A percentile compares a stretch with the other conserved stretches of the same genome.
These are phyloP conservation scores for Metschnikowia anglica DNA, from an alignment of 805 yeast genomes.

Conservation along the genomic window DNA sequence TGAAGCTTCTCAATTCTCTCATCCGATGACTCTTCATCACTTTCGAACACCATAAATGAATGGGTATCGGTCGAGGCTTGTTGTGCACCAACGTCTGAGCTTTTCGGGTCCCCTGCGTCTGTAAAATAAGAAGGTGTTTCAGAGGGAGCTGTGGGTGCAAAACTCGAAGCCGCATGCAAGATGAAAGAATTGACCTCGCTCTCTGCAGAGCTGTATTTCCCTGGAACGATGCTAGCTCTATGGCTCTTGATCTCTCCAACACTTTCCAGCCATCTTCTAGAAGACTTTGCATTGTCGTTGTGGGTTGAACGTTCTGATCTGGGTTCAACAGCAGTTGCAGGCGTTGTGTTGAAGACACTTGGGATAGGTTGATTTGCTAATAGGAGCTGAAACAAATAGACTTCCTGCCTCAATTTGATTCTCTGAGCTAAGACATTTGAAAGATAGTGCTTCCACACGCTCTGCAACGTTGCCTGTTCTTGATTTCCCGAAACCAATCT, in stretches of 20 bases:
- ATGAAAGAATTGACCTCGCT: slow-evolving; percentile 5
- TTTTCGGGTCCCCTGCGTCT: neutral
- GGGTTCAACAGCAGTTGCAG: neutral
- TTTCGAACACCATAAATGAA: neutral
- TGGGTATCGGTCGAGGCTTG: neutral
- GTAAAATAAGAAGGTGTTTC: slow-evolving; percentile 5
- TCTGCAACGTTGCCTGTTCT: slow-evolving; percentile 4
- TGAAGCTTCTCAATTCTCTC: slow-evolving; percentile 27
- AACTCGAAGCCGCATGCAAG: slow-evolving; percentile 1
- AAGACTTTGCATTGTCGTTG: neutral
- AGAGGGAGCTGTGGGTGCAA: slow-evolving; percentile 6
- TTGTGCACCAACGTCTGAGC: neutral
- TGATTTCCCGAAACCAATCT: neutral
- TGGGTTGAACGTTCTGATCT: neutral
- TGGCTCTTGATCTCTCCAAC: slow-evolving; percentile 11
- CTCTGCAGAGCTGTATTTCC: slow-evolving; percentile 6
- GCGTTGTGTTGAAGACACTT: slow-evolving; percentile 1
- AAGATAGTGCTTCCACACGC: slow-evolving; percentile 38
- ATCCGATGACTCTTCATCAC: slow-evolving; percentile 12
- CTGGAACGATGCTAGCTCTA: slow-evolving; percentile 9
- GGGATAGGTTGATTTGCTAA: slow-evolving; percentile 19
- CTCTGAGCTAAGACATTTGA: slow-evolving; percentile 36
- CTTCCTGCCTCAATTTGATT: slow-evolving; percentile 42
- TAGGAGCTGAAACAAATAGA: slow-evolving; percentile 31
- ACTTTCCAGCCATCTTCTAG: slow-evolving; percentile 12